Base-by-base conservation (phyloP, 2,329 filamentous ascomycete genomes). In the Thielaviopsis punctulata region DNA sequence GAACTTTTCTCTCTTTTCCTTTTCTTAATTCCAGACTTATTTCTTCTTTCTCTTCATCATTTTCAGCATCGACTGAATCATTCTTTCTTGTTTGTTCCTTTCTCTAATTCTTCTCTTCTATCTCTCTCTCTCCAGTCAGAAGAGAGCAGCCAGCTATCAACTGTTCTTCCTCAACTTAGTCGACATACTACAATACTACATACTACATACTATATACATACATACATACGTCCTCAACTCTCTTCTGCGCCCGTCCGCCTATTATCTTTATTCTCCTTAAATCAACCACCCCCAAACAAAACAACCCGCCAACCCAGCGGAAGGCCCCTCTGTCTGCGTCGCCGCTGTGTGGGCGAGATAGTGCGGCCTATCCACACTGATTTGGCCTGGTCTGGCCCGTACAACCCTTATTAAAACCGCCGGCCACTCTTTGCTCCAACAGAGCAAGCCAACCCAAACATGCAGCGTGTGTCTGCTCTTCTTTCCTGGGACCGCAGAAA, bases 401-500 rank as follows among this genome's bases (percentile, higher is more conserved):
- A 8, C 41, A 19, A 22, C 41, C 22, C 13, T 45, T 21, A 21
- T 19, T 23, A n/a, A n/a, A n/a, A n/a, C n/a, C n/a, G n/a, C n/a
- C n/a, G n/a, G n/a, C n/a, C n/a, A n/a, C n/a, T n/a, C n/a, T n/a
- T n/a, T n/a, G n/a, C 43, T 25, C 43, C 24, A 46, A 1, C 36
- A 23, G 45, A n/a, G n/a, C n/a, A n/a, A n/a, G n/a, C n/a, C n/a
- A n/a, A n/a, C n/a, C n/a, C n/a, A 45, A 52, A 25, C 41, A 58
- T 58, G 56, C 56, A 58, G 45, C 55, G 55, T 36, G 55, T 58
- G 47, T 58, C 56, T 25, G 56, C 56, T 33, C 47, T 58, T 7
- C 48, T 58, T 9, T 56, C 56, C 45, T 58, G 56, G 56, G 56
- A 58, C 52, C 54, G 52, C 51, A 51, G 56, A 49, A 56, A 56